Base-by-base conservation (phyloP, 768 basidiomycete genomes). In the Termitomyces sp. region DNA sequence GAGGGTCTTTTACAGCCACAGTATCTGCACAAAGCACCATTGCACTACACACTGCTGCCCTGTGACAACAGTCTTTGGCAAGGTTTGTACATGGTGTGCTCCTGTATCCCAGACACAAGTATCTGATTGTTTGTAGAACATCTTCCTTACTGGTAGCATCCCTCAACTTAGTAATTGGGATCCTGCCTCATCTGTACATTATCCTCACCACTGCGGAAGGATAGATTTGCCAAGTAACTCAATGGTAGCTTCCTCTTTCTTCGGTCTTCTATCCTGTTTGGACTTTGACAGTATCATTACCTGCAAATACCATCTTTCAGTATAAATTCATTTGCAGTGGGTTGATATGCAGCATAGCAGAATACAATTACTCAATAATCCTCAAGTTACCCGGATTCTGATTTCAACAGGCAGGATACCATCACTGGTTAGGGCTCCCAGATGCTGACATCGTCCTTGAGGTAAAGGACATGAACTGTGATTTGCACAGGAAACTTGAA, bases 321-420 rank as follows among this genome's bases (percentile, higher is more conserved):
- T 87, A 80, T 69, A 87, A 86, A 67, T 85, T 83, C 56, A 82
- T 87, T 61, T 69, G 82, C 27, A 48, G 80, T 83, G 57, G 64
- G 80, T 68, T 9, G 18, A 34, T 50, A 18, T 12, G 18, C 3
- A 41, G 16, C 4, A 29, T 44, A 18, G 8, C 31, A 31, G 2
- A n/a, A 54, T 22, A 18, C 16, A 1, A 24, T 44, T 32, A 34
- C 10, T 37, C 27, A 58, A 34, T 36, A 7, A 8, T 42, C 3
- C 36, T 51, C 48, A 81, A 82, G 66, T 87, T 47, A 71, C 74
- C 8, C 86, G 84, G 85, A 87, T 64, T 81, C 80, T 0, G 82
- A 84, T 61, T 83, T 84, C 3, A 83, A 85, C 60, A 73, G 83
- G 39, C 71, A 75, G 42, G 75, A 69, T 3, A 82, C 76, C 10